A percentile compares a stretch with the other conserved stretches of the same genome.
Evolutionary conservation across 2,329 filamentous ascomycete genomes (phyloP).

Genomic region (Dendryphion nanum): DNA sequence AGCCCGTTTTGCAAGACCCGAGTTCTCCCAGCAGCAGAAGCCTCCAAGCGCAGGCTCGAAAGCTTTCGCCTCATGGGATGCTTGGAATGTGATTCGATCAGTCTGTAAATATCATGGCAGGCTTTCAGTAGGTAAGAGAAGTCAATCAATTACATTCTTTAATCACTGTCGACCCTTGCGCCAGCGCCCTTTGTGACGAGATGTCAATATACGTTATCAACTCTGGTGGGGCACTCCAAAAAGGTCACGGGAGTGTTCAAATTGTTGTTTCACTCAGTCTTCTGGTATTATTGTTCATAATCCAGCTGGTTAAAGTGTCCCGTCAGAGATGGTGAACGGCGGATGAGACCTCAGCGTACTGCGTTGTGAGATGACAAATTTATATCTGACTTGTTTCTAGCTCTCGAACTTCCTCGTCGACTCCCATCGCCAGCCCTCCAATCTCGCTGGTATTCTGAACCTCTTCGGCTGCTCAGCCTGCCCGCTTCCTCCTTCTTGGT

Average conservation of each 20-base stretch:
- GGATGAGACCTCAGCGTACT: too few relatives aligned
- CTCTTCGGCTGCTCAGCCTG: slow-evolving; percentile 56
- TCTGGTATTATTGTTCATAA: too few relatives aligned
- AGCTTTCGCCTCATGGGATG: slow-evolving; percentile 82
- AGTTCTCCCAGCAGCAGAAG: slow-evolving; percentile 30
- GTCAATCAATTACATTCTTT: too few relatives aligned
- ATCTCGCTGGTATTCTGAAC: slow-evolving; percentile 63
- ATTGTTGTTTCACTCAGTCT: too few relatives aligned
- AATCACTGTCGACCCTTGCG: too few relatives aligned
- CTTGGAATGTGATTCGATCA: slow-evolving; percentile 84
- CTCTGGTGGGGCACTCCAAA: too few relatives aligned
- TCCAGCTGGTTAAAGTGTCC: too few relatives aligned
- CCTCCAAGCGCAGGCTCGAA: slow-evolving; percentile 51
- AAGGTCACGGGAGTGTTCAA: too few relatives aligned
- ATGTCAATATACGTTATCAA: too few relatives aligned
- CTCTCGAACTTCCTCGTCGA: slow-evolving; percentile 57
- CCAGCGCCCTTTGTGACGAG: too few relatives aligned
- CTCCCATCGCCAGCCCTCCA: slow-evolving; percentile 58
- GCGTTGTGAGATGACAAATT: background rate
- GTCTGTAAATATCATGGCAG: slow-evolving; percentile 81
- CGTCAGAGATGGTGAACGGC: too few relatives aligned
- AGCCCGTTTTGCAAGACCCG: slow-evolving; percentile 45
- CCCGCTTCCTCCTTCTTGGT: slow-evolving; percentile 55
- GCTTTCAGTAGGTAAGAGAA: slow-evolving; percentile 75
- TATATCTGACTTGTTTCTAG: slow-evolving; percentile 35